Evolutionary conservation across 371 early-diverging fungal genomes (phyloP), one percentile per base, ranked within the genome.

Genomic region (Syncephalis fuscata): DNA sequence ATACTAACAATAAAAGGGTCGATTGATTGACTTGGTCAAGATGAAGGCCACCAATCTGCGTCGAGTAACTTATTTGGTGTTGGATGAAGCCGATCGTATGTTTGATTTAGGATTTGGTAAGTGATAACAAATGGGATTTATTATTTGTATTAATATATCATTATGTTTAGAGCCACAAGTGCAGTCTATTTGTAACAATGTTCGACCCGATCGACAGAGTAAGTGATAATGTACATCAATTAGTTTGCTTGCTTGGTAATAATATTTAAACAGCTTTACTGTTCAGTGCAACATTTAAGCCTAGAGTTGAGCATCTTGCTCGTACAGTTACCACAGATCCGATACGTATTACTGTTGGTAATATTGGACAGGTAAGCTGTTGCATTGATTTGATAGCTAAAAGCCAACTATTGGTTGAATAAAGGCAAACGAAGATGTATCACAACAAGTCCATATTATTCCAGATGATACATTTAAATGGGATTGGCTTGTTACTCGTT

Each of bases 221-320:
- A 69, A 57, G 64, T 46, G 44, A 22, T 48, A 42, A 5, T 17
- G 15, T 20, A 40, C 43, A 23, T 46, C 2, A 15, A 27, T 14
- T 15, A 27, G 36, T 46, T 24, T 14, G 24, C 17, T 20, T 41
- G 45, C 47, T 24, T 48, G 9, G 17, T 41, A 3, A 22, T 65
- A 45, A 61, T 43, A 50, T 62, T 40, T 47, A 55, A 39, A 25
- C 56, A 78, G 80, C 95, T 15, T 73, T 99, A 19, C 82, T 99
- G 73, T 99, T 98, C 82, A 91, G 92, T 63, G 99, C 99, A 0
- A 99, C 99, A 0, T 98, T 97, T 82, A 99, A 97, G 37, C 85
- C 81, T 60, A 83, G 85, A 56, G 96, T 99, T 17, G 86, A 92
- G 57, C 58, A 56, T 22, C 74, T 99, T 14, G 98, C 99, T 4